These are phyloP conservation scores for Barnettozyma hawaiiensis DNA, from an alignment of 1,139 yeast genomes.

Conservation along the genomic window DNA sequence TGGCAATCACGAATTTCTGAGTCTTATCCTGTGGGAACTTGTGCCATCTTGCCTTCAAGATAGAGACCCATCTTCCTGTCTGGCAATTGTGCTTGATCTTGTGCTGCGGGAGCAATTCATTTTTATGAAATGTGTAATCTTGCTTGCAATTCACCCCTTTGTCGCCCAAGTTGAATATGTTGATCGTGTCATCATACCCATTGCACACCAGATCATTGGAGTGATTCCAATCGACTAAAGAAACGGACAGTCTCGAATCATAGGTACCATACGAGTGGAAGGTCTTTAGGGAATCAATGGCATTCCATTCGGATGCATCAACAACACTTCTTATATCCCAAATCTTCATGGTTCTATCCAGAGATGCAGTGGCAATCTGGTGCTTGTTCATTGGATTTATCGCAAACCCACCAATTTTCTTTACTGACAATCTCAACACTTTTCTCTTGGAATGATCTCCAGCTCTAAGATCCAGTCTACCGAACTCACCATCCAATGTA, in stretches of 20 bases:
- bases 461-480: constrained; percentile 60
- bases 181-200: constrained; percentile 84
- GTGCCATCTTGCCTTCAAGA: constrained; percentile 84
- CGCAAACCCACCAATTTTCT: constrained; percentile 84
- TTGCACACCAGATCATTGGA: constrained; percentile 78
- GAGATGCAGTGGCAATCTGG: constrained; percentile 79
- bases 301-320: constrained; percentile 40
- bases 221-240: constrained; percentile 80
- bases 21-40: constrained; percentile 58
- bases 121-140: constrained; percentile 28
- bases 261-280: constrained; percentile 60
- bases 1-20: constrained; percentile 84
- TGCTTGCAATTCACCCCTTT: constrained; percentile 22
- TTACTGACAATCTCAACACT: constrained; percentile 65
- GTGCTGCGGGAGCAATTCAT: constrained; percentile 45
- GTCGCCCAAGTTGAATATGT: constrained; percentile 44
- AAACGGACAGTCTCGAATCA: constrained; percentile 69
- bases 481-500: constrained; percentile 74
- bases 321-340: constrained; percentile 74
- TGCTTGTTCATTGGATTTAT: constrained; percentile 59
- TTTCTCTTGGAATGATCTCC: constrained; percentile 32
- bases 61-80: constrained; percentile 95
- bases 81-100: constrained; percentile 84
- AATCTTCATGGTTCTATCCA: constrained; percentile 74
- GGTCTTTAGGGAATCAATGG: constrained; percentile 36